Conservation (phyloP, 345 rosid species). For the Mangifera indica region DNA sequence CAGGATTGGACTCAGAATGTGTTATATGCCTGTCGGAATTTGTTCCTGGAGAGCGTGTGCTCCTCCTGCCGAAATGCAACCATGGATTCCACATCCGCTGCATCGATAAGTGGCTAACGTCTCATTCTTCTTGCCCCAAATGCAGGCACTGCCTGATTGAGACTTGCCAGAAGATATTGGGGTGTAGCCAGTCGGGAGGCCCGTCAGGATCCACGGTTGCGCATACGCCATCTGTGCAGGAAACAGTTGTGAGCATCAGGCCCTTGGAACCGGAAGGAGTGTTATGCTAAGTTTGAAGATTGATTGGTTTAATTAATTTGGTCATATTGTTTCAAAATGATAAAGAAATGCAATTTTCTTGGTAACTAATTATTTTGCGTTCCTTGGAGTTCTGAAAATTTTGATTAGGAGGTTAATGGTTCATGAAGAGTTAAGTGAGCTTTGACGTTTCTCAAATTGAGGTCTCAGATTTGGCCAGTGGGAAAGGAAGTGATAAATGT, state of each 20-base stretch:
- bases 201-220: conserved; percentile 12
- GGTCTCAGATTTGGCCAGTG: too few species aligned
- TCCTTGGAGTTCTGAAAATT: too few species aligned
- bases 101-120: conserved; percentile 64
- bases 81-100: conserved; percentile 69
- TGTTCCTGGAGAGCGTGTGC: conserved; percentile 15
- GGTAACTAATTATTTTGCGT: too few species aligned
- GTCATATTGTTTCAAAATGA: not conserved
- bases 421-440: too few species aligned
- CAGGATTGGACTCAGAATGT: conserved; percentile 14
- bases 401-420: too few species aligned
- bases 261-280: conserved; percentile 40
- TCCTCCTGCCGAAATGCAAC: conserved; percentile 63
- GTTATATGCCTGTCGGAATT: conserved; percentile 19
- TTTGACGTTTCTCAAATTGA: too few species aligned
- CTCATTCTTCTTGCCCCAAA: conserved; percentile 63
- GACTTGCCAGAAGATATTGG: conserved; percentile 32
- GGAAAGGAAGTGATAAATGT: too few species aligned
- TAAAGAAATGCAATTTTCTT: too few species aligned
- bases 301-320: not conserved
- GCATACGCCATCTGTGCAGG: not conserved
- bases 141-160: conserved; percentile 50
- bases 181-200: conserved; percentile 17
- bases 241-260: conserved; percentile 21
- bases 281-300: conserved; percentile 10